These are phyloP conservation scores for Zygosaccharomyces sapae DNA, from an alignment of 1,139 yeast species.

Conservation along the genomic window DNA sequence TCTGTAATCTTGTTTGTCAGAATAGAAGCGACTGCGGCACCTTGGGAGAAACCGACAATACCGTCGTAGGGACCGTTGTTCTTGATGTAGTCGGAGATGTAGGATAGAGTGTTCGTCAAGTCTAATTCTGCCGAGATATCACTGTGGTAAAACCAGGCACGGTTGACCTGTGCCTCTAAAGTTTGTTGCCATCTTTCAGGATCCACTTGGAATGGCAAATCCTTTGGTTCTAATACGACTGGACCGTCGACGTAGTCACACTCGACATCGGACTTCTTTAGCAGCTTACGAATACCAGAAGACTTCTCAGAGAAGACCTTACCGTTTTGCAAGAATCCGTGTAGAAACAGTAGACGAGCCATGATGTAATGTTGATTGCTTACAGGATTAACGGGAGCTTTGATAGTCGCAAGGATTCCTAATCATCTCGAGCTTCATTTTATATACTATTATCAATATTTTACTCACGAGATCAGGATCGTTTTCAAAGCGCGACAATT, in stretches of 20 bases:
- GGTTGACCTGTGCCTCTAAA: conserved; percentile 48
- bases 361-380: background rate
- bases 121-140: conserved; percentile 42
- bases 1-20: conserved; percentile 45
- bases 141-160: conserved; percentile 57
- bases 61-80: conserved; percentile 86
- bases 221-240: conserved; percentile 54
- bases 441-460: background rate
- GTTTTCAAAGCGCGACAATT: background rate
- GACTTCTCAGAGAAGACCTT: conserved; percentile 72
- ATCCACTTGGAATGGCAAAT: conserved; percentile 59
- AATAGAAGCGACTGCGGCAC: conserved; percentile 76
- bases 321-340: conserved; percentile 68
- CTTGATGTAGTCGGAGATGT: conserved; percentile 53
- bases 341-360: conserved; percentile 45
- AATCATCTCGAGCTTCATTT: background rate
- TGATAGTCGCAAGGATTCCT: background rate
- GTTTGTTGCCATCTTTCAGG: conserved; percentile 43
- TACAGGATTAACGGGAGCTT: background rate
- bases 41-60: conserved; percentile 86
- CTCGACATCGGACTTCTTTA: conserved; percentile 63
- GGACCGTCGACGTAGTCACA: conserved; percentile 81
- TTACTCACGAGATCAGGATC: background rate
- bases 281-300: conserved; percentile 67
- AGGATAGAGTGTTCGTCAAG: conserved; percentile 44